phyloP scores from a whole-genome alignment of 1,139 yeast genomes.

The Saccharomyces hybrid region DNA sequence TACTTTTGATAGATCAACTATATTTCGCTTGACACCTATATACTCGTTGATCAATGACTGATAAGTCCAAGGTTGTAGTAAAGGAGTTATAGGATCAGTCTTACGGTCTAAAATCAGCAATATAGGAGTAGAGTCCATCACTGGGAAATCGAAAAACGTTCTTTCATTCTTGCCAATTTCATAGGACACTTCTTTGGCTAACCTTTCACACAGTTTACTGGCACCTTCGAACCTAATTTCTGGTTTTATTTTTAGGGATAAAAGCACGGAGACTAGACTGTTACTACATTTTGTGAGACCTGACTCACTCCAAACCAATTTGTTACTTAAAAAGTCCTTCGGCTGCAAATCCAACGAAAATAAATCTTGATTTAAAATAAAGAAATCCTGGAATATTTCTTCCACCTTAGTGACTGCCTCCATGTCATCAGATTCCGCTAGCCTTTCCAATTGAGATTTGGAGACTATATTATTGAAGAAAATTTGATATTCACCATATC shows the following conservation, averaged over 20 bases:
- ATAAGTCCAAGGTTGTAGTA: conserved; percentile 92
- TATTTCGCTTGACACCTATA: conserved; percentile 70
- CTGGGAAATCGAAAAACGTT: conserved; percentile 58
- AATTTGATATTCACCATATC: conserved; percentile 67
- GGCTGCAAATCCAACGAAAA: conserved; percentile 41
- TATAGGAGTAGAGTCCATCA: conserved; percentile 62
- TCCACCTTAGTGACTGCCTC: conserved; percentile 71
- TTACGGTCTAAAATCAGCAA: conserved; percentile 72
- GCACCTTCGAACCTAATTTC: conserved; percentile 67
- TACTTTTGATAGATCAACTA: conserved; percentile 53
- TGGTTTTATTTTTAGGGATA: conserved; percentile 73
- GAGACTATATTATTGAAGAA: conserved; percentile 69
- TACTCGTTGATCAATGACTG: conserved; percentile 96
- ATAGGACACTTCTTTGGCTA: conserved; percentile 63
- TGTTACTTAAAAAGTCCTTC: conserved; percentile 18
- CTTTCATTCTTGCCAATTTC: conserved; percentile 51
- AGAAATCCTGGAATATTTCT: conserved; percentile 80
- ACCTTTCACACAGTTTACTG: conserved; percentile 37
- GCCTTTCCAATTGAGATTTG: conserved; percentile 69
- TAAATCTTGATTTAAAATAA: conserved; percentile 62
- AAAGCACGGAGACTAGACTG: conserved; percentile 54
- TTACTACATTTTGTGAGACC: conserved; percentile 44
- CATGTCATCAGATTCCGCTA: conserved; percentile 86
- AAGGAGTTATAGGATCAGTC: conserved; percentile 88
- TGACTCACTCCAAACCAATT: conserved; percentile 39